Base-by-base conservation (phyloP, 768 basidiomycete genomes). In the Naganishia kalamii region DNA sequence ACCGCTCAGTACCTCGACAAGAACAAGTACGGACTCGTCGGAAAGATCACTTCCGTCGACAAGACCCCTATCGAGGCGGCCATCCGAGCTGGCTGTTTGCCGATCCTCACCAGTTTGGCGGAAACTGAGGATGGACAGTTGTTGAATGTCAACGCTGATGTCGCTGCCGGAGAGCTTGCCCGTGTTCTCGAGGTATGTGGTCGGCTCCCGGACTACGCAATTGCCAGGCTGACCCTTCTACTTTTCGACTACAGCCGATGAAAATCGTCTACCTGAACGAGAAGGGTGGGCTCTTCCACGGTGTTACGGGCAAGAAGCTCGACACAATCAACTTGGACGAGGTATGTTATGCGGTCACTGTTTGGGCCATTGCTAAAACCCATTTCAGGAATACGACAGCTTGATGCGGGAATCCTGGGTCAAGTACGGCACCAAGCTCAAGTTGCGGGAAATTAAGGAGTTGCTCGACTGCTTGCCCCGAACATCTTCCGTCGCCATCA, bases 371-470 rank as follows among this genome's bases (percentile, higher is more conserved):
- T 66, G 66, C 8, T 19, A 23, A 21, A 73, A 92, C 88, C 15
- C 19, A 1, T 2, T 4, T 40, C 54, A 57, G 54, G 96, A 99
- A 81, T 98, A 94, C 79, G 90, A 94, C 70, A 84, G 84, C 25
- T 86, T 99, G 65, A 90, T 98, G 92, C 93, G 92, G 74, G 89
- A 98, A 80, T 85, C 92, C 6, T 99, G 96, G 96, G 94, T 99
- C 79, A 96, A 96, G 78, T 97, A 86, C 76, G 96, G 94, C 67
- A 98, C 94, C 69, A 99, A 99, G 80, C 89, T 99, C 78, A 98
- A 98, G 81, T 84, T 99, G 64, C 88, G 96, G 69, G 94, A 98
- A 79, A 97, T 99, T 84, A 99, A 99, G 81, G 96, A 98, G 74
- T 87, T 99, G 61, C 85, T 99, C 47, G 96, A 98, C 75, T 88